Evolutionary conservation across 805 yeast genomes (phyloP).

Genomic region (Teunomyces kruisii): DNA sequence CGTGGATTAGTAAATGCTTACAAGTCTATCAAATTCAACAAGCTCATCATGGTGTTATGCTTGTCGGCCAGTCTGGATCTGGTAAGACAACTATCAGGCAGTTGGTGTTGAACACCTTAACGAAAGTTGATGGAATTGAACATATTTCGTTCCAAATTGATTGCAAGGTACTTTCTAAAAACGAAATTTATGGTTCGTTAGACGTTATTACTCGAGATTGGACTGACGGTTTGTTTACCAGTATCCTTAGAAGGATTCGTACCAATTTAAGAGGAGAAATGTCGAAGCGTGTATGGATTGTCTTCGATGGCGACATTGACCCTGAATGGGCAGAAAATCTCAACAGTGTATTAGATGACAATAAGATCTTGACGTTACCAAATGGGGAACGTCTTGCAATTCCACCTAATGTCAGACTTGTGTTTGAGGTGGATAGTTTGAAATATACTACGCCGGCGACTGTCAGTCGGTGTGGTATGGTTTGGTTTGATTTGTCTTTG

Average conservation of each 20-base stretch:
- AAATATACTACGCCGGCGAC: conserved; percentile 84
- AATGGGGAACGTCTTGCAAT: conserved; percentile 81
- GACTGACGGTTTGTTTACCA: conserved; percentile 84
- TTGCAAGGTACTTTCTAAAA: conserved; percentile 72
- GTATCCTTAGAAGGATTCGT: conserved; percentile 56
- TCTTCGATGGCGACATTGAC: conserved; percentile 91
- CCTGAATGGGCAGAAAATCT: conserved; percentile 92
- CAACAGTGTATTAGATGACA: conserved; percentile 90
- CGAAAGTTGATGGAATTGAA: conserved; percentile 29
- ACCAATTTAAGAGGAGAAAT: conserved; percentile 61
- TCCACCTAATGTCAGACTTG: conserved; percentile 59
- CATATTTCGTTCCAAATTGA: conserved; percentile 54
- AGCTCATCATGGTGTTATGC: conserved; percentile 74
- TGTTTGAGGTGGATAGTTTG: conserved; percentile 76
- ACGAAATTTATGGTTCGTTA: conserved; percentile 63
- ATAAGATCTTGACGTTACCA: conserved; percentile 75
- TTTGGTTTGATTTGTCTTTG: conserved; percentile 57
- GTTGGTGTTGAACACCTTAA: conserved; percentile 46
- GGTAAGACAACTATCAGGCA: conserved; percentile 68
- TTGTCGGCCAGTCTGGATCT: conserved; percentile 72
- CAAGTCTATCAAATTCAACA: conserved; percentile 64
- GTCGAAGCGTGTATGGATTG: conserved; percentile 63
- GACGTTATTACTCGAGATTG: conserved; percentile 84
- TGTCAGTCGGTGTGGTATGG: conserved; percentile 86
- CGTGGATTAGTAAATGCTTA: conserved; percentile 53